Conservation (phyloP, 2,329 filamentous ascomycete genomes). For the Graphilbum fragrans region DNA sequence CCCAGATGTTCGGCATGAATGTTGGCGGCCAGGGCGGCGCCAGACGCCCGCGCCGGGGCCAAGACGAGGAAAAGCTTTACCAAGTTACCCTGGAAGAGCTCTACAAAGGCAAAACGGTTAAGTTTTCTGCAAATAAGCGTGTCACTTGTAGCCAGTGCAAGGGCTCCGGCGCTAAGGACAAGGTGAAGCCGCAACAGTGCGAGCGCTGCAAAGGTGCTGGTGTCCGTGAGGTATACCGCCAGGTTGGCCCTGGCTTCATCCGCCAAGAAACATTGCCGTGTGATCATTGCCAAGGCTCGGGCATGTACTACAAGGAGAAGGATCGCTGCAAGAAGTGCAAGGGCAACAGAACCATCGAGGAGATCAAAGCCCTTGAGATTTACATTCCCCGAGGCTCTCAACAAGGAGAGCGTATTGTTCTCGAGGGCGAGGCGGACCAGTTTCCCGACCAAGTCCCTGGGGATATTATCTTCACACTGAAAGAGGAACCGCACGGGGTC, state of each 20-base stretch:
- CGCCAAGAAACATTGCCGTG: conserved; percentile 71
- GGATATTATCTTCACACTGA: conserved; percentile 82
- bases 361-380: conserved; percentile 90
- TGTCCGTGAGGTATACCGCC: conserved; percentile 62
- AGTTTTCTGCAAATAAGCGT: conserved; percentile 92
- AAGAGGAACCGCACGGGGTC: conserved; percentile 66
- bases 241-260: conserved; percentile 77
- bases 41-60: conserved; percentile 55
- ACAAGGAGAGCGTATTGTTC: conserved; percentile 79
- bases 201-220: conserved; percentile 75
- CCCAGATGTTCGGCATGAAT: conserved; percentile 81
- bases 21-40: conserved; percentile 41
- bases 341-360: conserved; percentile 72
- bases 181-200: conserved; percentile 73
- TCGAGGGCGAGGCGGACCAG: conserved; percentile 92
- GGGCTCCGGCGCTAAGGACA: conserved; percentile 82
- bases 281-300: conserved; percentile 73
- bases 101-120: conserved; percentile 97
- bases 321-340: conserved; percentile 99
- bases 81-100: conserved; percentile 86
- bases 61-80: conserved; percentile 82
- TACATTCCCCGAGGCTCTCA: conserved; percentile 84
- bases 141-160: conserved; percentile 80
- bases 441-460: conserved; percentile 78
- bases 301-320: conserved; percentile 84